These are phyloP conservation scores for Magnaporthiopsis poae DNA, from an alignment of 2,329 filamentous ascomycete species.

Conservation along the genomic window DNA sequence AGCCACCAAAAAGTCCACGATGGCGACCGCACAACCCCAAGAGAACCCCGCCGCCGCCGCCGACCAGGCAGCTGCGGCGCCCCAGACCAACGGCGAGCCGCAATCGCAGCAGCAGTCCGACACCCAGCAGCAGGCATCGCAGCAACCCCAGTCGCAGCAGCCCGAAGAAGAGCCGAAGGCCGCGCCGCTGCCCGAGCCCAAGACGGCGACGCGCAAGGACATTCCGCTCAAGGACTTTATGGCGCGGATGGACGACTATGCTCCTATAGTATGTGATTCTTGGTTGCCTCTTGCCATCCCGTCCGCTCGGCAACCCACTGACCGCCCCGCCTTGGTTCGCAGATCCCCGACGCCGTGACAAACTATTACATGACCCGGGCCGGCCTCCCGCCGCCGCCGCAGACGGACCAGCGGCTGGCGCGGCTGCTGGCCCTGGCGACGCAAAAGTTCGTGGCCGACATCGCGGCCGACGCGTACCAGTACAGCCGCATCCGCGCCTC, in stretches of 20 bases:
- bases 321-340: slow-evolving; percentile 4
- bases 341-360: slow-evolving; percentile 96
- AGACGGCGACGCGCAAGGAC: slow-evolving; percentile 76
- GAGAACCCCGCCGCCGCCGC: slow-evolving; percentile 12
- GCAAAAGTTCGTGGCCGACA: slow-evolving; percentile 96
- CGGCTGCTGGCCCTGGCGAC: slow-evolving; percentile 93
- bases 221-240: slow-evolving; percentile 85
- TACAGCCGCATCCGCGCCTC: slow-evolving; percentile 93
- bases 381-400: slow-evolving; percentile 82
- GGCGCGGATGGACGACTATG: slow-evolving; percentile 94
- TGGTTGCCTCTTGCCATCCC: too few relatives aligned
- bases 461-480: slow-evolving; percentile 94
- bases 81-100: slow-evolving; percentile 12
- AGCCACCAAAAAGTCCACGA: slow-evolving; percentile 6
- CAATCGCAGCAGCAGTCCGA: slow-evolving; percentile 7
- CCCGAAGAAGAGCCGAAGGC: slow-evolving; percentile 6
- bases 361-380: slow-evolving; percentile 96
- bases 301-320: neutral
- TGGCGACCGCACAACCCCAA: slow-evolving; percentile 15
- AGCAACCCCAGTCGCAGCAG: slow-evolving; percentile 5
- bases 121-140: slow-evolving; percentile 3
- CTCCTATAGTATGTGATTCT: slow-evolving; percentile 66
- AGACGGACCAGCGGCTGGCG: slow-evolving; percentile 81
- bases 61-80: slow-evolving; percentile 12
- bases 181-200: slow-evolving; percentile 38